These are phyloP conservation scores for Elasticomyces elasticus DNA, from an alignment of 495 filamentous ascomycete species.

Conservation along the genomic window DNA sequence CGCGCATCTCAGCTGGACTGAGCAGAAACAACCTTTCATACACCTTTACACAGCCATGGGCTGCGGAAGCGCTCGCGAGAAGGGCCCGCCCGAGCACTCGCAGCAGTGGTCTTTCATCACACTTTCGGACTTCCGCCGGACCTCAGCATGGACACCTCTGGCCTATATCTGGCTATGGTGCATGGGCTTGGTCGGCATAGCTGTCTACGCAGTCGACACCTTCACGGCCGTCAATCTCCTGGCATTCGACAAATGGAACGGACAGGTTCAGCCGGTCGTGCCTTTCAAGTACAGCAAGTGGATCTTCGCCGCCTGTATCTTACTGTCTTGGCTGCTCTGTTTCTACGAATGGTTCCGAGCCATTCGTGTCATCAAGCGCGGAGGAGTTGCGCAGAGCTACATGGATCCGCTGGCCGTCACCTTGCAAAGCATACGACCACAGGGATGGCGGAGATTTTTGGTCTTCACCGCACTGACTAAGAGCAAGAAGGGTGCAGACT, in stretches of 20 bases:
- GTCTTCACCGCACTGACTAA: constrained; percentile 90
- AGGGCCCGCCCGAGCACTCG: constrained; percentile 57
- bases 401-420: constrained; percentile 77
- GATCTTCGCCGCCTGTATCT: constrained; percentile 85
- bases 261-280: constrained; percentile 56
- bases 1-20: constrained; percentile 10
- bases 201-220: constrained; percentile 79
- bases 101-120: constrained; percentile 95
- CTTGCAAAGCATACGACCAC: constrained; percentile 63
- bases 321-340: constrained; percentile 71
- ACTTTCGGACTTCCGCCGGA: constrained; percentile 76
- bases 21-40: not conserved
- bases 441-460: constrained; percentile 76
- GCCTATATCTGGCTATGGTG: constrained; percentile 81
- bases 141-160: constrained; percentile 61
- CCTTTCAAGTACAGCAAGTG: constrained; percentile 65
- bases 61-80: constrained; percentile 61
- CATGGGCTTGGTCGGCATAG: constrained; percentile 64
- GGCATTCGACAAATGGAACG: constrained; percentile 57
- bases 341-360: constrained; percentile 68
- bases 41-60: constrained; percentile 21
- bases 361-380: constrained; percentile 64
- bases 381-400: constrained; percentile 82
- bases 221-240: constrained; percentile 89
- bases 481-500: constrained; percentile 81